Evolutionary conservation across 2,329 filamentous ascomycete species (phyloP), one percentile per base, ranked within the genome.

Genomic region (Penicillium sp.): DNA sequence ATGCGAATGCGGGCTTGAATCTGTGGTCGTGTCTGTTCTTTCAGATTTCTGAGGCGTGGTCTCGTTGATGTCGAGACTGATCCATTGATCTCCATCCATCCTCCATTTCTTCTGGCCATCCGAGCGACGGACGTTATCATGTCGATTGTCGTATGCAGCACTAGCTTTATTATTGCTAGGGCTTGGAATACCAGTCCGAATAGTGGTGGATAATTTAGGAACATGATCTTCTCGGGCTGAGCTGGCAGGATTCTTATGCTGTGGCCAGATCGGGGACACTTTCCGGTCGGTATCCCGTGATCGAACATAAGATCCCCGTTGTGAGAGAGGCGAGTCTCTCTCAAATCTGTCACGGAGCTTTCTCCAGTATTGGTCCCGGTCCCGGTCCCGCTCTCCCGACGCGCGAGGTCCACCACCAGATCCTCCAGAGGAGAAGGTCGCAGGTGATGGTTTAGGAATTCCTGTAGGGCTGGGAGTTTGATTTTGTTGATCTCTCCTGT

Each of bases 171-270:
- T 61, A 34, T 57, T 42, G 29, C 45, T 61, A 7, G 68, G 65
- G 21, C 59, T 68, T 4, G 67, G 52, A 5, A 70, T 59, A 4
- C 63, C 62, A 1, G 66, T 65, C 18, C 60, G 58, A 15, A 61
- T 53, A 41, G 62, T 69, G 8, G 56, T 57, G 18, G 59, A 63
- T 34, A 61, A 47, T 1, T 21, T 30, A 4, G 20, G 33, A 9
- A 25, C 9, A 14, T 46, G 44, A 10, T 43, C 41, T 5, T 33
- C 35, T 7, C 41, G 36, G 9, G 16, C 13, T 13, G 37, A 28
- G 23, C 26, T 30, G 28, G 40, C 41, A 2, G 41, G 31, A 29
- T 41, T 33, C 32, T 48, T 58, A 30, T 36, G 45, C n/a, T 46
- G 52, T 11, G 57, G 49, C 6, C 48, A 52, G 28, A 45, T 51